Percentiles rank a stretch among this genome's conserved stretches.
Evolutionary conservation across 2,329 filamentous ascomycete genomes (phyloP).

Genomic region (Colletotrichum sp.): DNA sequence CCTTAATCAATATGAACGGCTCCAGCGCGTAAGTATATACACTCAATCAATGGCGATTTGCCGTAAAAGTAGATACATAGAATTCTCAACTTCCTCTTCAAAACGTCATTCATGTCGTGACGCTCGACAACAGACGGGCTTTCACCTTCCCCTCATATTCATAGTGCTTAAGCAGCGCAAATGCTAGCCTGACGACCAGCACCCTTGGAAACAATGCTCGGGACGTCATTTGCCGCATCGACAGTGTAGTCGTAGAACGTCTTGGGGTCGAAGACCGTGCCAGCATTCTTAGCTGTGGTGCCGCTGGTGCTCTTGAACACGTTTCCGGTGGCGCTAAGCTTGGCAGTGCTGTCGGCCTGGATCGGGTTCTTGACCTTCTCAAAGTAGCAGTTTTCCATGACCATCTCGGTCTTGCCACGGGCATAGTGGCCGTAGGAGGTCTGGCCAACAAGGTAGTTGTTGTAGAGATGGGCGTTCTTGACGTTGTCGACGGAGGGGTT

Average conservation of each 20-base stretch:
- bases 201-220: conserved; percentile 20
- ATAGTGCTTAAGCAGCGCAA: conserved; percentile 5
- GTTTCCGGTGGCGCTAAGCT: conserved; percentile 16
- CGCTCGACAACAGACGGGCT: not conserved
- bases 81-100: not conserved
- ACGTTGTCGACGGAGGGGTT: conserved; percentile 29
- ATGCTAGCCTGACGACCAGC: conserved; percentile 27
- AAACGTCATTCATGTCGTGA: not conserved
- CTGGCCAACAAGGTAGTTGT: conserved; percentile 27
- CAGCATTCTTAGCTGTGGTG: conserved; percentile 9
- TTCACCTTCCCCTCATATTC: not conserved
- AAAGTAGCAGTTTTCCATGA: conserved; percentile 30
- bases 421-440: conserved; percentile 29
- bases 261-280: conserved; percentile 14
- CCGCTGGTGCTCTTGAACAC: conserved; percentile 18
- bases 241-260: conserved; percentile 20
- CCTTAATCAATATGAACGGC: conserved; percentile 2
- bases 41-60: not conserved
- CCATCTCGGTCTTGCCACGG: conserved; percentile 25
- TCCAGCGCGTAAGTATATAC: not conserved
- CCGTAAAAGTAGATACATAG: conserved; percentile 8
- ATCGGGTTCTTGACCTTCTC: conserved; percentile 25
- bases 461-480: conserved; percentile 28
- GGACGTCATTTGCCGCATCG: conserved; percentile 24
- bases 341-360: conserved; percentile 17